Conservation (phyloP, 139 green algal genomes). For the Chlamydomonas asymmetrica region DNA sequence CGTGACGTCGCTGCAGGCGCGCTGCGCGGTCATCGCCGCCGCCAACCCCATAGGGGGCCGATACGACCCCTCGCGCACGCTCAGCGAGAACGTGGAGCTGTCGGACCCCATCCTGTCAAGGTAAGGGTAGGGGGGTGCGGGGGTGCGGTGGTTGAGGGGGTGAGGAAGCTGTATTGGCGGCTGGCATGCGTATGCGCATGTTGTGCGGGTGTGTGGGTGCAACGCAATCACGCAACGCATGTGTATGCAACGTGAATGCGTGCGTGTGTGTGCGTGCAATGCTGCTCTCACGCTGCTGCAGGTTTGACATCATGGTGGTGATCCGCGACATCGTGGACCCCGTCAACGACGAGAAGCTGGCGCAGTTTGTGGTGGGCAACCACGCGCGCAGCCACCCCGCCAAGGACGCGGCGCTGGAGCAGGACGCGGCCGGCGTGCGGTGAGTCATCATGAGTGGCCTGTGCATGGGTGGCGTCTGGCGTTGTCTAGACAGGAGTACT, state of each 20-base stretch:
- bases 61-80: constrained; percentile 90
- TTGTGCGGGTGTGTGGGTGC: neutral
- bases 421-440: constrained; percentile 16
- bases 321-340: constrained; percentile 96
- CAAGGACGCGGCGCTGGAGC: constrained; percentile 13
- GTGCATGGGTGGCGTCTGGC: too few species aligned
- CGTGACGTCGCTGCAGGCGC: constrained; percentile 73
- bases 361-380: constrained; percentile 89
- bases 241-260: too few species aligned
- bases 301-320: constrained; percentile 96
- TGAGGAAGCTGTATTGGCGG: too few species aligned
- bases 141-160: too few species aligned
- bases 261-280: too few species aligned
- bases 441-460: too few species aligned
- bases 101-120: constrained; percentile 97
- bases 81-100: constrained; percentile 82
- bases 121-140: constrained; percentile 46
- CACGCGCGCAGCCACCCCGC: constrained; percentile 85
- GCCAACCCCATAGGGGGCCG: constrained; percentile 95
- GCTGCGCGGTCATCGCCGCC: constrained; percentile 94
- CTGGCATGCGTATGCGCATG: too few species aligned
- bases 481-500: too few species aligned
- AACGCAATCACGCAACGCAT: too few species aligned
- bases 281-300: too few species aligned
- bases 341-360: constrained; percentile 86